Evolutionary conservation across 2,329 filamentous ascomycete genomes (phyloP).

Genomic region (Gremmenia infestans): DNA sequence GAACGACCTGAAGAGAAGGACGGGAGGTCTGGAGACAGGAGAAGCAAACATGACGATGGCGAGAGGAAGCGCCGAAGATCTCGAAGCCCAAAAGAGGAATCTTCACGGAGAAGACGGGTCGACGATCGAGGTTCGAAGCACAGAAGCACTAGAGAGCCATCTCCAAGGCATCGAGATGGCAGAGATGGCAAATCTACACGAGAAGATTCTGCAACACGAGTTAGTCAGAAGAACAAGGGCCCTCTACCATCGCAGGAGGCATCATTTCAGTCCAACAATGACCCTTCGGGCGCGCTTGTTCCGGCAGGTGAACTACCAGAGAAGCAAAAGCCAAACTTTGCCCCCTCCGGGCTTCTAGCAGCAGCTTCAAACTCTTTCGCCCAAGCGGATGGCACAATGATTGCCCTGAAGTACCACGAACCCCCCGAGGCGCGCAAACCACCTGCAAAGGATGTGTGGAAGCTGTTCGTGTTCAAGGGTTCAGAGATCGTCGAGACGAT

Average conservation of each 20-base stretch:
- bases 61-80: constrained; percentile 26
- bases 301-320: constrained; percentile 43
- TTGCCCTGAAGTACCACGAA: constrained; percentile 94
- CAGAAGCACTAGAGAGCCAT: constrained; percentile 22
- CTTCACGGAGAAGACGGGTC: constrained; percentile 14
- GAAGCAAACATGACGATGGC: constrained; percentile 18
- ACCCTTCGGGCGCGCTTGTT: constrained; percentile 27
- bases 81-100: constrained; percentile 23
- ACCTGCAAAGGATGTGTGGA: constrained; percentile 72
- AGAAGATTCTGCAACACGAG: constrained; percentile 21
- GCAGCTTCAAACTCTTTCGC: constrained; percentile 77
- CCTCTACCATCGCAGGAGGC: constrained; percentile 56
- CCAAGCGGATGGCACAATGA: constrained; percentile 66
- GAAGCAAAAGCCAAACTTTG: constrained; percentile 87
- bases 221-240: constrained; percentile 32
- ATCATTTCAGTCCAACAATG: constrained; percentile 52
- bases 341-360: constrained; percentile 73
- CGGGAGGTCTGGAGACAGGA: constrained; percentile 4
- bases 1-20: constrained; percentile 1
- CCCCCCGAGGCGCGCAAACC: constrained; percentile 89
- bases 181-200: constrained; percentile 15
- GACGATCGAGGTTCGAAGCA: constrained; percentile 24
- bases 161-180: constrained; percentile 19
- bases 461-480: constrained; percentile 89
- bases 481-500: constrained; percentile 76